A percentile compares a stretch with the other conserved stretches of the same genome.
Conservation (phyloP, 345 rosid species). For the Conringia planisiliqua region DNA sequence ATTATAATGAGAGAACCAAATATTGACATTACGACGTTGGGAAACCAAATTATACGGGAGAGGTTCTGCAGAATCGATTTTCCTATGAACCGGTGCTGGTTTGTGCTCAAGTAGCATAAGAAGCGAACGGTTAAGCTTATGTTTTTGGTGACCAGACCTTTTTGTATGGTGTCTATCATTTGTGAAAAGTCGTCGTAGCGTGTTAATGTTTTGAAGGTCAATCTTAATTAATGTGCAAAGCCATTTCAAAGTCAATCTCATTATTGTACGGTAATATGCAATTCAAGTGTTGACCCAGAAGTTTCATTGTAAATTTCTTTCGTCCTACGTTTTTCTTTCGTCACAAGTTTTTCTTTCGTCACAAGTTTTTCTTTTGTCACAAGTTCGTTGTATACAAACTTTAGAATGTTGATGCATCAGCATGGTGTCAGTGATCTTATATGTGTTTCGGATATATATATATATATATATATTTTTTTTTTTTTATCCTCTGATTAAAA, state of each 20-base stretch:
- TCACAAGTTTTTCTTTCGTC: not conserved
- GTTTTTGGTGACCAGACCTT: not conserved
- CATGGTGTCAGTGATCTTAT: not conserved
- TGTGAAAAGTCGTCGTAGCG: constrained; percentile 1
- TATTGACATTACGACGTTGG: not conserved
- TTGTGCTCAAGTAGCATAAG: not conserved
- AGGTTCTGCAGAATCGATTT: not conserved
- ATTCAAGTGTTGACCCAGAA: constrained; percentile 5
- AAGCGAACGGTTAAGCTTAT: not conserved
- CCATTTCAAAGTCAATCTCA: constrained; percentile 6
- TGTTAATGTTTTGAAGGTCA: constrained; percentile 2
- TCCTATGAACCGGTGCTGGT: not conserved
- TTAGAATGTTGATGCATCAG: not conserved
- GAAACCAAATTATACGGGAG: not conserved
- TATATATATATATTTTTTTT: too few relatives aligned
- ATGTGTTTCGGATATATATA: not conserved
- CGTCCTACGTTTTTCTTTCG: not conserved
- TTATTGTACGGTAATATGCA: constrained; percentile 18
- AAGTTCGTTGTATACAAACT: not conserved
- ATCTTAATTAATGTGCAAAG: not conserved
- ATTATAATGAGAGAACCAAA: not conserved
- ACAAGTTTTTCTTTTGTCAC: not conserved
- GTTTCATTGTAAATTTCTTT: not conserved
- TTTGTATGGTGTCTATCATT: constrained; percentile 8
- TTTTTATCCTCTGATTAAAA: not conserved